Percentiles rank a stretch among this genome's conserved stretches.
Conservation (phyloP, 2,329 filamentous ascomycete genomes). For the Pleoardoris graminearum region DNA sequence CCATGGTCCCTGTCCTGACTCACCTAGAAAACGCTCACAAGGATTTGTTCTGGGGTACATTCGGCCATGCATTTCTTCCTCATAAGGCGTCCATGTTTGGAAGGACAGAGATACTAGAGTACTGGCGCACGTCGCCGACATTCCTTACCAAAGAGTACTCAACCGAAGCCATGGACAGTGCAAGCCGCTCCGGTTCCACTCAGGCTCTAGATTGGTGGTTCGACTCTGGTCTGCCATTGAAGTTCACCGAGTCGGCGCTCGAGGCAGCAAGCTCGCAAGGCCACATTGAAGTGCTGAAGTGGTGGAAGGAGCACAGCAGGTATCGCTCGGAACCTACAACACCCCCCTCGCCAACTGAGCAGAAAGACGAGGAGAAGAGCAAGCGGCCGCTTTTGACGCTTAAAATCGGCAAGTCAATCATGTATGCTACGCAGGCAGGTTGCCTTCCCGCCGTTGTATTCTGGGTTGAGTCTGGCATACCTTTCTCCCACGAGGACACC, state of each 20-base stretch:
- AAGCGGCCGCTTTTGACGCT: slow-evolving; percentile 54
- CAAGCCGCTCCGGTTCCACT: slow-evolving; percentile 82
- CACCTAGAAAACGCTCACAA: slow-evolving; percentile 69
- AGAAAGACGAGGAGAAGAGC: slow-evolving; percentile 17
- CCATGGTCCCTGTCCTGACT: slow-evolving; percentile 74
- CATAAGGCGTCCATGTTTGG: slow-evolving; percentile 90
- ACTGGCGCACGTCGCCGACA: slow-evolving; percentile 83
- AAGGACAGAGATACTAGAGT: slow-evolving; percentile 80
- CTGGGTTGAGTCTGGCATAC: slow-evolving; percentile 84
- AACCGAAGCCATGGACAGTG: slow-evolving; percentile 81
- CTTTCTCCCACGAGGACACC: slow-evolving; percentile 76
- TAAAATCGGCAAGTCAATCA: slow-evolving; percentile 81
- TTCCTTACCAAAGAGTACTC: slow-evolving; percentile 88
- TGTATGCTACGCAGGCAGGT: slow-evolving; percentile 82
- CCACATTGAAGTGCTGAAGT: slow-evolving; percentile 83
- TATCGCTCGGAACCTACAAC: slow-evolving; percentile 39
- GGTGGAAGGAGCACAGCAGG: slow-evolving; percentile 79
- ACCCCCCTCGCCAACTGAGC: slow-evolving; percentile 17
- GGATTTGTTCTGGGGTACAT: slow-evolving; percentile 84
- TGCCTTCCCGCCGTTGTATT: slow-evolving; percentile 77
- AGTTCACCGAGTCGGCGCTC: slow-evolving; percentile 83
- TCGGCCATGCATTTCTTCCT: slow-evolving; percentile 77
- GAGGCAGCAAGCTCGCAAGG: slow-evolving; percentile 86
- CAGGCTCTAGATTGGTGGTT: slow-evolving; percentile 93
- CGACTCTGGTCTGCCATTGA: slow-evolving; percentile 74